A percentile compares a stretch with the other conserved stretches of the same genome.
phyloP scores from a whole-genome alignment of 2,329 filamentous ascomycete genomes.

The Pestalotiopsis sp. region DNA sequence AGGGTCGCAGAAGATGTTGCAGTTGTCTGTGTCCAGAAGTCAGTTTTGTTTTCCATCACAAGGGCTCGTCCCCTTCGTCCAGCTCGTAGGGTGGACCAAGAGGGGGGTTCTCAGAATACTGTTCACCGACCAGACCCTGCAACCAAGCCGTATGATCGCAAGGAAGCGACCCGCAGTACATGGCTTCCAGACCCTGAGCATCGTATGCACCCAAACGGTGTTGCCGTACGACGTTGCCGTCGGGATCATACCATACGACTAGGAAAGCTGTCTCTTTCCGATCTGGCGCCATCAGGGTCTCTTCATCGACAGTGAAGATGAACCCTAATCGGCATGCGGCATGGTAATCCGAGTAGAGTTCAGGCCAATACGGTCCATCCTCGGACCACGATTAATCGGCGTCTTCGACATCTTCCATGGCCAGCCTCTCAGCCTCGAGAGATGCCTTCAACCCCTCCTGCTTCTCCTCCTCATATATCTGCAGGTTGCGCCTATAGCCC shows the following conservation, averaged over 20 bases:
- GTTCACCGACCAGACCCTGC: neutral
- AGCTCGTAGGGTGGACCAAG: neutral
- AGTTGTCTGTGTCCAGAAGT: neutral
- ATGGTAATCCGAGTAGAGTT: neutral
- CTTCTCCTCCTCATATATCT: neutral
- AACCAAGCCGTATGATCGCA: neutral
- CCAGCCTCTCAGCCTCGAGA: neutral
- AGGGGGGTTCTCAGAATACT: neutral
- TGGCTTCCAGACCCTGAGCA: neutral
- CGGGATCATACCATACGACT: neutral
- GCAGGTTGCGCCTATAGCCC: neutral
- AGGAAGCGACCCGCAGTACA: neutral
- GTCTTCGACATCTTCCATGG: neutral
- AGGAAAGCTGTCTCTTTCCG: neutral
- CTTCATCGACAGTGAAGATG: neutral
- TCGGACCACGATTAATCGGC: neutral
- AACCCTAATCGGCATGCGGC: neutral
- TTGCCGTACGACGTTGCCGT: neutral
- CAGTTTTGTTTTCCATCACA: too few species aligned
- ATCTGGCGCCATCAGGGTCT: neutral
- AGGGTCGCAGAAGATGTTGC: neutral
- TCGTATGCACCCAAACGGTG: neutral
- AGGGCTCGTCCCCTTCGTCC: neutral
- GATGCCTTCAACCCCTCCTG: neutral
- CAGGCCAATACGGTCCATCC: neutral